Evolutionary conservation across 805 yeast genomes (phyloP).

Genomic region (Kuraishia molischiana): DNA sequence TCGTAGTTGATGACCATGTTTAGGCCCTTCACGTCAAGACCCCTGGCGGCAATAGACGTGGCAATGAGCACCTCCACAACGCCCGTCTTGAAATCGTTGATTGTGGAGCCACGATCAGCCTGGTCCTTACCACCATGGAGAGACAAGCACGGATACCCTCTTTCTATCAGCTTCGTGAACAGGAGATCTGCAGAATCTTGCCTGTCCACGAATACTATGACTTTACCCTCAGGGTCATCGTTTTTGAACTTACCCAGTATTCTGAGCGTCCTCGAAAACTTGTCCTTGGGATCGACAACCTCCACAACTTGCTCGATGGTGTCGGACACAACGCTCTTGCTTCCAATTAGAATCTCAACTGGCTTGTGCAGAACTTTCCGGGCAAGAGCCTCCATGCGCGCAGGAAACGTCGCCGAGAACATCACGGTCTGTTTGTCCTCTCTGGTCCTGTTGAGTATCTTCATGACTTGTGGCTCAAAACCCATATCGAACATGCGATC

Average conservation of each 20-base stretch:
- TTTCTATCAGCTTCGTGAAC: slow-evolving; percentile 37
- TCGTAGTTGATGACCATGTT: slow-evolving; percentile 75
- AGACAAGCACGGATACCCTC: slow-evolving; percentile 51
- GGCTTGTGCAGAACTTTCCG: slow-evolving; percentile 53
- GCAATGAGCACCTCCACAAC: slow-evolving; percentile 64
- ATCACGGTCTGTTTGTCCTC: slow-evolving; percentile 85
- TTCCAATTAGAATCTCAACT: slow-evolving; percentile 71
- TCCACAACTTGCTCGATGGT: slow-evolving; percentile 69
- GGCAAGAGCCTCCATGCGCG: slow-evolving; percentile 69
- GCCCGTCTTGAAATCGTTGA: slow-evolving; percentile 58
- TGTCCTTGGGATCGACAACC: slow-evolving; percentile 43
- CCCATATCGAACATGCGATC: slow-evolving; percentile 97
- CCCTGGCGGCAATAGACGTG: slow-evolving; percentile 92
- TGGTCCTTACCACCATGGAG: slow-evolving; percentile 94
- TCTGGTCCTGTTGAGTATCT: slow-evolving; percentile 64
- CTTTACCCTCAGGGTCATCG: slow-evolving; percentile 31
- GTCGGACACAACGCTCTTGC: slow-evolving; percentile 69
- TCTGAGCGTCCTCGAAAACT: slow-evolving; percentile 44
- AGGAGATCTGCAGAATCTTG: slow-evolving; percentile 81
- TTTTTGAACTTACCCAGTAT: slow-evolving; percentile 38
- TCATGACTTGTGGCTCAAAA: slow-evolving; percentile 89
- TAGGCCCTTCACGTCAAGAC: slow-evolving; percentile 84
- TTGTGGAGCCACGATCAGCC: slow-evolving; percentile 65
- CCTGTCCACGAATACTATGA: slow-evolving; percentile 78
- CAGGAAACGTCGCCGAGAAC: slow-evolving; percentile 91